Base-by-base conservation (phyloP, 2,329 filamentous ascomycete species). In the Kalmusia sp. region DNA sequence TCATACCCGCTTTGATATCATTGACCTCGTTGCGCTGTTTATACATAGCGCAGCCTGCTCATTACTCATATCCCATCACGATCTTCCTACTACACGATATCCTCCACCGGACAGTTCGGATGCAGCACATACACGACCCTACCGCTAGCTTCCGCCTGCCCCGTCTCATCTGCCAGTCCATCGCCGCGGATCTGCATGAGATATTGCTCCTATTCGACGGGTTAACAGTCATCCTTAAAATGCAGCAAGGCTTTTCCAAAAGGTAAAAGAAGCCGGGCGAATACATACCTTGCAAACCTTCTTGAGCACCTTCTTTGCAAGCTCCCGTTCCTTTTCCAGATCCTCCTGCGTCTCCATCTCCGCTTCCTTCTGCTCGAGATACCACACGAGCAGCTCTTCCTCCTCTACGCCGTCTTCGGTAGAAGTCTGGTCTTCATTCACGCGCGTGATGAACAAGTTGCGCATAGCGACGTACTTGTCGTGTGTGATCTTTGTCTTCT, bases 391-490 rank as follows among this genome's bases (percentile, higher is more conserved):
- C 27, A 99, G 81, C 38, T 88, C 88, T 48, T 96, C 89, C 61
- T 91, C 88, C 55, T 92, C 89, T 9, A 97, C 88, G 51, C 95
- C 95, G 62, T 96, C 91, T 34, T 91, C 91, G 0, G 80, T 84
- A 9, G 82, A 79, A 6, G 82, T 75, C 75, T 98, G 92, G 66
- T 96, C 92, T 50, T 93, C 89, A 64, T 89, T 91, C 65, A 99
- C 87, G 21, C 89, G 87, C 62, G 88, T 85, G 25, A 97, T 90
- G 40, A 99, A 81, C 67, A 91, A 77, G 72, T 96, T 96, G 54
- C 96, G 85, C 74, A 98, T 96, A 68, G 85, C 84, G 72, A 93
- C 90, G 76, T 96, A 99, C 76, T 96, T 95, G 68, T 98, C 93
- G 68, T 96, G 96, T 3, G 92, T 96, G 70, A 99, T 93, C 67